Evolutionary conservation across 1,284 basidiomycete species (phyloP).

Genomic region (Inonotus obliquus): DNA sequence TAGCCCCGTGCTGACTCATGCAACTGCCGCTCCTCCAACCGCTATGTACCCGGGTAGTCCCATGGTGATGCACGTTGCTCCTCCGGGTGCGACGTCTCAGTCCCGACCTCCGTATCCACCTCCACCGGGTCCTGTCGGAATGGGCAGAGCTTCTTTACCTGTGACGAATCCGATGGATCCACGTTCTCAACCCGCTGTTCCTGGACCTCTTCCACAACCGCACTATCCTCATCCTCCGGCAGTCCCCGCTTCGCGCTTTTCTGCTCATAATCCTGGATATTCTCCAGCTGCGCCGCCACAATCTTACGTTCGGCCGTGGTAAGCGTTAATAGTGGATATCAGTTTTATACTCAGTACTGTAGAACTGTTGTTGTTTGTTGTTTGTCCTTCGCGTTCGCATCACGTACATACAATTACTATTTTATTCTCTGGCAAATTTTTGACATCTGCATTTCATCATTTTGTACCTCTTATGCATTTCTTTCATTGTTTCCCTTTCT

Average conservation of each 20-base stretch:
- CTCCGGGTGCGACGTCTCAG: slow-evolving; percentile 21
- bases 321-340: neutral
- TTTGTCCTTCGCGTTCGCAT: slow-evolving; percentile 19
- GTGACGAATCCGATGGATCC: slow-evolving; percentile 28
- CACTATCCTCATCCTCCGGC: slow-evolving; percentile 29
- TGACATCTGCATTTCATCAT: slow-evolving; percentile 17
- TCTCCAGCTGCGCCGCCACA: slow-evolving; percentile 29
- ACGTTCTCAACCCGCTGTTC: slow-evolving; percentile 30
- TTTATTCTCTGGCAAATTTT: neutral
- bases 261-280: slow-evolving; percentile 29
- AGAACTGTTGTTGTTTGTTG: slow-evolving; percentile 9
- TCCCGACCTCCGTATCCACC: slow-evolving; percentile 7
- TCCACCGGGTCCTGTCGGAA: slow-evolving; percentile 20
- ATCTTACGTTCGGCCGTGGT: slow-evolving; percentile 35
- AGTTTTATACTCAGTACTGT: too few relatives aligned
- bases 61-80: slow-evolving; percentile 54
- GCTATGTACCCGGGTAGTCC: slow-evolving; percentile 64
- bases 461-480: slow-evolving; percentile 26
- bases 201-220: slow-evolving; percentile 26
- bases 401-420: slow-evolving; percentile 21
- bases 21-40: slow-evolving; percentile 33
- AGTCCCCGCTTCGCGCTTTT: slow-evolving; percentile 27
- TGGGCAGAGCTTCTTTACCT: slow-evolving; percentile 21
- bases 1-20: slow-evolving; percentile 64
- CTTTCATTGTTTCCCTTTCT: neutral